Evolutionary conservation across 352 stramenopile genomes (phyloP).

Genomic region (Phytophthora ramorum): DNA sequence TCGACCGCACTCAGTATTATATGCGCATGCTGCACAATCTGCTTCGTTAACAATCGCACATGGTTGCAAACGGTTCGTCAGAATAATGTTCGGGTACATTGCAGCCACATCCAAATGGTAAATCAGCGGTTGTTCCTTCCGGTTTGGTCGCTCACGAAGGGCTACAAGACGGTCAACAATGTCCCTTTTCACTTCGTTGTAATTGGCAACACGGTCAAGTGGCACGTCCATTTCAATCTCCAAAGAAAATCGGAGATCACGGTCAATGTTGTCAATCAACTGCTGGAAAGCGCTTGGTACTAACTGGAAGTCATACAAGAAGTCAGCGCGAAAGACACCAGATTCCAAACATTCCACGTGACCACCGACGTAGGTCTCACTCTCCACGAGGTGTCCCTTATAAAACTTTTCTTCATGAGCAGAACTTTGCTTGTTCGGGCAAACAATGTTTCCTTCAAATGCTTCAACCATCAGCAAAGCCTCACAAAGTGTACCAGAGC

Average conservation of each 20-base stretch:
- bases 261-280: constrained; percentile 97
- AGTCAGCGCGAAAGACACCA: constrained; percentile 98
- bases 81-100: constrained; percentile 99
- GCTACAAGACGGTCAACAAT: constrained; percentile 95
- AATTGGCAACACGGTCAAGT: constrained; percentile 93
- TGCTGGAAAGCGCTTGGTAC: constrained; percentile 94
- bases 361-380: constrained; percentile 99
- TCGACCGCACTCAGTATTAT: constrained; percentile 86
- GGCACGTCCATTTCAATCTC: constrained; percentile 92
- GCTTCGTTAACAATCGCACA: constrained; percentile 96
- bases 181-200: constrained; percentile 80
- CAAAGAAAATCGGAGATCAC: constrained; percentile 97
- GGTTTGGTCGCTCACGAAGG: constrained; percentile 93
- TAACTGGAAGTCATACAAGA: constrained; percentile 97
- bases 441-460: constrained; percentile 96
- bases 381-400: constrained; percentile 96
- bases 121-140: constrained; percentile 94
- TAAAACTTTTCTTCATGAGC: constrained; percentile 82
- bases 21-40: constrained; percentile 96
- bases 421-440: constrained; percentile 97
- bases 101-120: constrained; percentile 99
- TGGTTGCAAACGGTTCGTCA: constrained; percentile 99
- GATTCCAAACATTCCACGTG: constrained; percentile 99
- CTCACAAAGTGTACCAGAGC: constrained; percentile 98
- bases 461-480: constrained; percentile 99